Percentiles rank a stretch among this genome's conserved stretches.
These are phyloP conservation scores for Tulasnella sp. DNA, from an alignment of 768 basidiomycete genomes.

Conservation along the genomic window DNA sequence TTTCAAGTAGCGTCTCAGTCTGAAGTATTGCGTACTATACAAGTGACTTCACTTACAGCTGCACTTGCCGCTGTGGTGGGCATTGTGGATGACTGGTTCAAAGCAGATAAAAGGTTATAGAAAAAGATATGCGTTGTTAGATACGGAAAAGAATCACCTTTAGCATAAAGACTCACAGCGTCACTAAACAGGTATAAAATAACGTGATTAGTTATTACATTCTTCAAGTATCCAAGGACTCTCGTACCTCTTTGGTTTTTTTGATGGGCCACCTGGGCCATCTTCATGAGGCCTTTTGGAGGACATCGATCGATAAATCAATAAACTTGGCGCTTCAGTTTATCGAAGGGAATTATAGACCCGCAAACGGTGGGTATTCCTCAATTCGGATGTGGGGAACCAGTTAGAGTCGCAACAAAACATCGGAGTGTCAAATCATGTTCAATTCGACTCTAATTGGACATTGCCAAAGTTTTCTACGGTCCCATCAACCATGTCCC, in stretches of 20 bases:
- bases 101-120: constrained; percentile 8
- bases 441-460: no score
- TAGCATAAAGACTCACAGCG: constrained; percentile 1
- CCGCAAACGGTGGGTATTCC: no score
- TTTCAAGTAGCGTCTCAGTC: neutral
- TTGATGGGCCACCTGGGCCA: neutral
- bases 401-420: no score
- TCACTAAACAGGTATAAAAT: neutral
- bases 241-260: constrained; percentile 5
- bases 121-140: neutral
- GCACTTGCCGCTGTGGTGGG: neutral
- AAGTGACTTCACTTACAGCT: neutral
- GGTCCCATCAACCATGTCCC: no score
- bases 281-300: constrained; percentile 1
- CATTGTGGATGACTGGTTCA: neutral
- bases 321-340: no score
- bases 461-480: no score
- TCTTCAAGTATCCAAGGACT: neutral
- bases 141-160: constrained; percentile 4
- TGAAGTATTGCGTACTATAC: neutral
- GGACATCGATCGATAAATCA: no score
- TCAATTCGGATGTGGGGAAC: no score
- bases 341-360: no score
- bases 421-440: no score
- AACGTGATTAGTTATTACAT: neutral